Percentiles rank a stretch among this genome's conserved stretches.
Evolutionary conservation across 345 rosid genomes (phyloP).

Genomic region (Lepidium sativum): DNA sequence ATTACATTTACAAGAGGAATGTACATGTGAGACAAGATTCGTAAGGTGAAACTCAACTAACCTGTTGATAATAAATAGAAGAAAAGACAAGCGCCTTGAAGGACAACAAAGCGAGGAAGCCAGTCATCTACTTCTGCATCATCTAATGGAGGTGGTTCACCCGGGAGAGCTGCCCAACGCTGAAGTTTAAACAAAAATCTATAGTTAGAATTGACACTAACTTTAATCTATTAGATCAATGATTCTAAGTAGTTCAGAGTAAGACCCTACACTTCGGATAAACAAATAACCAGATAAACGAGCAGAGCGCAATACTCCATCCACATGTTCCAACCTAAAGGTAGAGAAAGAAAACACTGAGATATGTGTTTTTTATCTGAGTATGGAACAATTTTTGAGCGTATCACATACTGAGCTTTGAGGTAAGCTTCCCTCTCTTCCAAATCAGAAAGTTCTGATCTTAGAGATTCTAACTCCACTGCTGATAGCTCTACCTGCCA

Average conservation of each 20-base stretch:
- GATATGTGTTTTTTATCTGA: neutral
- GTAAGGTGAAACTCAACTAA: constrained; percentile 10
- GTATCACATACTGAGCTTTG: constrained; percentile 70
- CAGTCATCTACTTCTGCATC: constrained; percentile 94
- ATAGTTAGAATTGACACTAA: neutral
- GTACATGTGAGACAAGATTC: neutral
- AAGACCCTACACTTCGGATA: constrained; percentile 56
- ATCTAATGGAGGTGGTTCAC: constrained; percentile 88
- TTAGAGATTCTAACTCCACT: constrained; percentile 71
- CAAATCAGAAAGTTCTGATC: constrained; percentile 63
- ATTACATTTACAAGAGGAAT: neutral
- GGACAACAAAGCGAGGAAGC: constrained; percentile 95
- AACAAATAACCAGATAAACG: constrained; percentile 78
- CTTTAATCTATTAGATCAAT: neutral
- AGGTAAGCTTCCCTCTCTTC: constrained; percentile 90
- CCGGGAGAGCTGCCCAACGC: constrained; percentile 97
- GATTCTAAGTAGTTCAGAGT: constrained; percentile 1
- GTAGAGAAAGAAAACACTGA: neutral
- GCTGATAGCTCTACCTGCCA: constrained; percentile 65
- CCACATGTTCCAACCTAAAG: constrained; percentile 79
- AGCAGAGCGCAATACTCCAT: constrained; percentile 85
- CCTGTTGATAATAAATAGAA: constrained; percentile 77
- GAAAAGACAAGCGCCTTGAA: constrained; percentile 84
- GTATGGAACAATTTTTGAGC: neutral
- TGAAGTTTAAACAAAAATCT: constrained; percentile 12